Base-by-base conservation (phyloP, 495 filamentous ascomycete genomes). In the Penicillium ochrochloron region DNA sequence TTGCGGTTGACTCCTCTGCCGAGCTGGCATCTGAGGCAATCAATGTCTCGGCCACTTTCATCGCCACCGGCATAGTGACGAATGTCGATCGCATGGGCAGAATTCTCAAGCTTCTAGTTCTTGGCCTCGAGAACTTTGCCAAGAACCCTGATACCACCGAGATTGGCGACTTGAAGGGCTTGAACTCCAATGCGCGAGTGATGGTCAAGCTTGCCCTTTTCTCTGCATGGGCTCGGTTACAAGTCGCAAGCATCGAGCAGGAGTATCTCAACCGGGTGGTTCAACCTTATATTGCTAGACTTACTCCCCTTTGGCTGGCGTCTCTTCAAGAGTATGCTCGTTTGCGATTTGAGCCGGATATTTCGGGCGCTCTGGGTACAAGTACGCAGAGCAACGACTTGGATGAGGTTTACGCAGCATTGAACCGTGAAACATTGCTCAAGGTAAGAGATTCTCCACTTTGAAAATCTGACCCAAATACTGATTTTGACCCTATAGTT, bases 151-250 rank as follows among this genome's bases (percentile, higher is more conserved):
- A 97, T 60, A 90, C 90, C 44, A 92, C 92, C 0, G 85, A 91
- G 33, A 97, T 99, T 73, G 95, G 96, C 27, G 95, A 99, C 64
- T 79, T 99, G 21, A 92, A 92, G 76, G 92, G 91, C 2, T 87
- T 98, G 31, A 96, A 96, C 74, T 92, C 96, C 0, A 99, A 99
- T 71, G 95, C 95, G 3, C 90, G 94, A 63, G 93, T 97, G 31
- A 99, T 99, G 95, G 93, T 99, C 44, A 96, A 94, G 72, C 93
- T 97, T 87, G 88, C 96, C 1, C 90, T 98, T 2, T 93, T 96
- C 72, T 94, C 94, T n/a, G 95, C 93, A 9, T 99, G 95, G 95
- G 96, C 95, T n/a, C 92, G 97, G 64, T 85, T 99, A 35, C 96
- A 99, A 75, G 93, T 99, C 48, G 94, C 96, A 2, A 97, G 95